These are phyloP conservation scores for Ceratocystis lukuohia DNA, from an alignment of 2,329 filamentous ascomycete genomes.

Conservation along the genomic window DNA sequence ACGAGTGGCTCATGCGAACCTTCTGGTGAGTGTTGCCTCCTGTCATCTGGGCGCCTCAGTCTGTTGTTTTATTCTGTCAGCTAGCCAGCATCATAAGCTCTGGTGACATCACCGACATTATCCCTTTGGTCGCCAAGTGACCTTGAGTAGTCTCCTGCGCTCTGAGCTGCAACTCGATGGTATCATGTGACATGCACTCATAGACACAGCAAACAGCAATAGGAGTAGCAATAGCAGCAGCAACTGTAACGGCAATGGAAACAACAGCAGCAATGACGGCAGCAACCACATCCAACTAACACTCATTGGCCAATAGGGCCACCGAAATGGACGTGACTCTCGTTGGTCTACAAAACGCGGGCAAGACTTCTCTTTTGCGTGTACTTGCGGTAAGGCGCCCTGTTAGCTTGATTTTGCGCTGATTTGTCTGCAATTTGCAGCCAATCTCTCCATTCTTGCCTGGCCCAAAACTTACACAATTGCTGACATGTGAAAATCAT, in stretches of 20 bases:
- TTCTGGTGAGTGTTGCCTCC: constrained; percentile 61
- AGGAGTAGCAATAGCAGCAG: background rate
- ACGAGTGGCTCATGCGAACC: constrained; percentile 94
- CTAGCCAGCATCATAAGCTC: background rate
- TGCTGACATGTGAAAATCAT: constrained; percentile 3
- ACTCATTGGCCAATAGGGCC: constrained; percentile 47
- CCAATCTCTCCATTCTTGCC: background rate
- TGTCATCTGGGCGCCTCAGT: background rate
- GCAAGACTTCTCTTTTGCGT: constrained; percentile 87
- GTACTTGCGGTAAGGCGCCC: constrained; percentile 75
- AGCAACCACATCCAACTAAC: constrained; percentile 7
- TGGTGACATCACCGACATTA: background rate
- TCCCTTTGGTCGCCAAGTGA: background rate
- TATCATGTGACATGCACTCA: background rate
- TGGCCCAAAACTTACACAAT: background rate
- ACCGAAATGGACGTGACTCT: constrained; percentile 99
- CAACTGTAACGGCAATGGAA: background rate
- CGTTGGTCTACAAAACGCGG: constrained; percentile 95
- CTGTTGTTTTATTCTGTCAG: background rate
- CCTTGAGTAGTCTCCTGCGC: background rate
- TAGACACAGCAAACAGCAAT: background rate
- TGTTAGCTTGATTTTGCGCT: background rate
- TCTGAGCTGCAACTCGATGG: background rate
- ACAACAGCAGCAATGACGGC: background rate
- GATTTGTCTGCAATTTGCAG: background rate